Percentiles rank a stretch among this genome's conserved stretches.
Evolutionary conservation across 2,329 filamentous ascomycete species (phyloP).

Genomic region (Stemphylium vesicarium): DNA sequence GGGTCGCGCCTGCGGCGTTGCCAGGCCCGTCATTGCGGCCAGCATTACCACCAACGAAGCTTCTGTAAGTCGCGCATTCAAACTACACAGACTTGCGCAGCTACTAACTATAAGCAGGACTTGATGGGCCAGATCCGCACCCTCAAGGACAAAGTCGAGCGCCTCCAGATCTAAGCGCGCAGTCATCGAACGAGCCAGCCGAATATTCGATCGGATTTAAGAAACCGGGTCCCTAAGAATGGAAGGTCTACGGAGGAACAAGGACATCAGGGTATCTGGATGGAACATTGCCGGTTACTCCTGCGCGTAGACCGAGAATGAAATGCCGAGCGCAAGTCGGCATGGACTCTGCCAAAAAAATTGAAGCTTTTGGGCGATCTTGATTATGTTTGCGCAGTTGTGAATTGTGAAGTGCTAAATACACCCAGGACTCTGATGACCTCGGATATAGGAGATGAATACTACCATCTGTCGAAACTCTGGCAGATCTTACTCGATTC

Average conservation of each 20-base stretch:
- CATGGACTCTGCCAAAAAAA: slow-evolving; percentile 30
- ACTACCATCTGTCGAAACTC: too few relatives aligned
- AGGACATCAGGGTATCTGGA: slow-evolving; percentile 18
- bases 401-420: too few relatives aligned
- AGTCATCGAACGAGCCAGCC: not conserved
- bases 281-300: slow-evolving; percentile 24
- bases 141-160: slow-evolving; percentile 94
- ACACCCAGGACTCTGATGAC: too few relatives aligned
- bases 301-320: slow-evolving; percentile 36
- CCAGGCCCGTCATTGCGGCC: slow-evolving; percentile 82
- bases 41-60: slow-evolving; percentile 75
- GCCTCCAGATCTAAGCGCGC: slow-evolving; percentile 77
- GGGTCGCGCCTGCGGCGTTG: slow-evolving; percentile 79
- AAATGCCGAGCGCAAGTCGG: slow-evolving; percentile 26
- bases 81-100: not conserved
- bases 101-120: slow-evolving; percentile 17
- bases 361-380: not conserved
- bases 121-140: slow-evolving; percentile 85
- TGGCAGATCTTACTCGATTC: too few relatives aligned
- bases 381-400: not conserved
- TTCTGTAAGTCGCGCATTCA: slow-evolving; percentile 18
- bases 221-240: slow-evolving; percentile 9
- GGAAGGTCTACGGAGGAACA: slow-evolving; percentile 23
- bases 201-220: not conserved
- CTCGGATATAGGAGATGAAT: too few relatives aligned